A percentile compares a stretch with the other conserved stretches of the same genome.
phyloP scores from a whole-genome alignment of 2,329 filamentous ascomycete genomes.

The Cordyceps farinosa region DNA sequence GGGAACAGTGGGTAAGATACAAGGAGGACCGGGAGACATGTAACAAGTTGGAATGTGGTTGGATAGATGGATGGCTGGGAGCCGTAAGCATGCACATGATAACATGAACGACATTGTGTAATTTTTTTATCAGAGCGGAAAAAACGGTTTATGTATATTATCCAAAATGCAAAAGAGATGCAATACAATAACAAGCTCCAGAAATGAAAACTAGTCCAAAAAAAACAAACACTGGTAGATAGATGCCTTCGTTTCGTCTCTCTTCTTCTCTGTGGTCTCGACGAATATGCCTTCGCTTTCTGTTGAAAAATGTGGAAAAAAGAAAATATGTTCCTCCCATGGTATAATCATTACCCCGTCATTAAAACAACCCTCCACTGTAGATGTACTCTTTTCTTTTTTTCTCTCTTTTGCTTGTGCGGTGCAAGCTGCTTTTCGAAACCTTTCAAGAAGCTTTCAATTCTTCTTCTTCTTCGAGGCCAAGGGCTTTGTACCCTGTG shows the following conservation, averaged over 20 bases:
- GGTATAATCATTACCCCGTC: constrained; percentile 19
- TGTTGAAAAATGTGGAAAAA: constrained; percentile 6
- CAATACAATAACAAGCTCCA: constrained; percentile 7
- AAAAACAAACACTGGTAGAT: constrained; percentile 5
- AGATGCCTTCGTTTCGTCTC: not conserved
- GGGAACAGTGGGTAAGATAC: not conserved
- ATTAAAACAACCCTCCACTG: constrained; percentile 7
- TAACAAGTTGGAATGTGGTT: not conserved
- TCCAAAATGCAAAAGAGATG: constrained; percentile 2
- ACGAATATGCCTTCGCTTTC: constrained; percentile 7
- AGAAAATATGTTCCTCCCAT: constrained; percentile 10
- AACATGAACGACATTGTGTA: constrained; percentile 7
- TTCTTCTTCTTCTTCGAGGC: not conserved
- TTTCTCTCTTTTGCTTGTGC: not conserved
- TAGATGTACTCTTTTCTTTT: not conserved
- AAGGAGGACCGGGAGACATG: not conserved
- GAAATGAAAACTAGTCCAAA: not conserved
- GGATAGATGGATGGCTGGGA: constrained; percentile 4
- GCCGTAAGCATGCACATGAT: constrained; percentile 11
- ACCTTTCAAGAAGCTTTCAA: not conserved
- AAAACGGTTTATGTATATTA: constrained; percentile 5
- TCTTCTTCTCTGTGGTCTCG: not conserved
- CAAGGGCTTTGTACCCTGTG: not conserved
- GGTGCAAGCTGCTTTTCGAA: not conserved
- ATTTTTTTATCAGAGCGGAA: not conserved